Evolutionary conservation across 441 rosid genomes (phyloP).

Genomic region (Aleurites moluccanus): DNA sequence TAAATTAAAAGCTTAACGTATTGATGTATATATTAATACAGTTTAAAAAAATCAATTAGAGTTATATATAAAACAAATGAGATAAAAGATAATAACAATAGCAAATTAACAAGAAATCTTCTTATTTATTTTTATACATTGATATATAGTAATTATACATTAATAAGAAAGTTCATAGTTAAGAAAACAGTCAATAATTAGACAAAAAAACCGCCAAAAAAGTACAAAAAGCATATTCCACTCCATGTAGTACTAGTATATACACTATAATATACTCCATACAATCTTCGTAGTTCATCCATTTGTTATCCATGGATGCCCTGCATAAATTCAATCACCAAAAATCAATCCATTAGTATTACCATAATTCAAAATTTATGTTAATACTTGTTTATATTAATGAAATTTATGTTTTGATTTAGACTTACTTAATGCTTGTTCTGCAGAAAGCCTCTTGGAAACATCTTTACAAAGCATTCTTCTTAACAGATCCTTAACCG

Average conservation of each 20-base stretch:
- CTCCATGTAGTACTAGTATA: background rate
- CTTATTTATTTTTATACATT: no score
- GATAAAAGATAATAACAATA: no score
- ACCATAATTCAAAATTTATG: background rate
- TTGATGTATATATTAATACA: no score
- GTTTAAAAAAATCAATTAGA: no score
- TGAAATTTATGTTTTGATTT: background rate
- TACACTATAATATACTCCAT: background rate
- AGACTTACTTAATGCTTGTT: slow-evolving; percentile 72
- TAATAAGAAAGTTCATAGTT: background rate
- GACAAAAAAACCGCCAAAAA: background rate
- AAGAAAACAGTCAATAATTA: background rate
- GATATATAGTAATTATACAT: background rate
- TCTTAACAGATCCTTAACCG: slow-evolving; percentile 70
- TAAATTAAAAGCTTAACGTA: no score
- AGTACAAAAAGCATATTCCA: background rate
- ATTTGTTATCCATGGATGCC: slow-evolving; percentile 51
- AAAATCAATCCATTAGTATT: no score
- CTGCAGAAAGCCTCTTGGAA: slow-evolving; percentile 74
- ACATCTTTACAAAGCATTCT: slow-evolving; percentile 71
- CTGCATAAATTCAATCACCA: slow-evolving; percentile 24
- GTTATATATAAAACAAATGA: no score
- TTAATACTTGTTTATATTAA: no score
- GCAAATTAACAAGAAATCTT: background rate
- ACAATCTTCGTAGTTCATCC: slow-evolving; percentile 27